phyloP scores from a whole-genome alignment of 371 early-diverging fungal genomes.

The Zancudomyces culisetae region DNA sequence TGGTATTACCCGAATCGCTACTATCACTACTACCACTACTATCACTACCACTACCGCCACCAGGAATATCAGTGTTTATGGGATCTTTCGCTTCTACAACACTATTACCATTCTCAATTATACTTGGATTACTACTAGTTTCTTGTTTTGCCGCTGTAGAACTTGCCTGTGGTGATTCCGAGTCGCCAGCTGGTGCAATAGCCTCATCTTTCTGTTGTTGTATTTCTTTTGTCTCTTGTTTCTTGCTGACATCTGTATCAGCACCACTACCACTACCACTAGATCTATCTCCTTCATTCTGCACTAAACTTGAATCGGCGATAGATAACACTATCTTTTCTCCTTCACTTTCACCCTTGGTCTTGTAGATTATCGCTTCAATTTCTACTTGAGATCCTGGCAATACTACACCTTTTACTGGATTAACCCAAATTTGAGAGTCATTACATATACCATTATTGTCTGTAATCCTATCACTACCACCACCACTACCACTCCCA shows the following conservation, averaged over 20 bases:
- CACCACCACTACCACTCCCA: too few species aligned
- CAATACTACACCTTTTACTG: slow-evolving; percentile 39
- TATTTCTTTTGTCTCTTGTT: not conserved
- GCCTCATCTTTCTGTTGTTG: too few species aligned
- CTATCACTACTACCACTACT: not conserved
- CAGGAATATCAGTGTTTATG: too few species aligned
- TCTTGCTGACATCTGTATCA: not conserved
- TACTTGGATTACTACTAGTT: too few species aligned
- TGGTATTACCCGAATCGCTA: not conserved
- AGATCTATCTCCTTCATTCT: not conserved
- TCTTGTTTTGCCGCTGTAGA: too few species aligned
- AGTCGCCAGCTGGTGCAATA: too few species aligned
- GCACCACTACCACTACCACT: not conserved
- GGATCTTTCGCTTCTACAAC: too few species aligned
- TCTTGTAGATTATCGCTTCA: not conserved
- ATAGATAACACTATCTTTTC: not conserved
- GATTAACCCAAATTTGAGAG: slow-evolving; percentile 29
- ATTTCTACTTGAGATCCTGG: slow-evolving; percentile 31
- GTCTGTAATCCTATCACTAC: too few species aligned
- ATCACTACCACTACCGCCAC: not conserved
- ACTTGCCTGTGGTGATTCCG: too few species aligned
- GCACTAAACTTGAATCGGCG: not conserved
- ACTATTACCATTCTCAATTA: too few species aligned
- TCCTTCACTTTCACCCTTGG: not conserved
- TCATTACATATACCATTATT: too few species aligned